Conservation (phyloP, 257 asterid species). For the Eustoma russellianum region DNA sequence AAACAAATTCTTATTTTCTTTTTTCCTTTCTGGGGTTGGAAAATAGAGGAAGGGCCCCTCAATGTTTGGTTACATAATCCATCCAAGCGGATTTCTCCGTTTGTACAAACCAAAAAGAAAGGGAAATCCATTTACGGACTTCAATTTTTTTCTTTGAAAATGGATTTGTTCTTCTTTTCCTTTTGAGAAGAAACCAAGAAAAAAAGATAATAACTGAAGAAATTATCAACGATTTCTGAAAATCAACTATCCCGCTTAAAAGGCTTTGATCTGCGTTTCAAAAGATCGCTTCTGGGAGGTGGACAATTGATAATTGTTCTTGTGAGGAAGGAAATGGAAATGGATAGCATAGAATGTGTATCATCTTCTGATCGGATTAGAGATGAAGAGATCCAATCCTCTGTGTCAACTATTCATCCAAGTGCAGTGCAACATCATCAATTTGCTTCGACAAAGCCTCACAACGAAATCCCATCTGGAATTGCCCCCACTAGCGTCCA, state of each 20-base stretch:
- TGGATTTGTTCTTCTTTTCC: conserved; percentile 24
- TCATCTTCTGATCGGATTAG: conserved; percentile 59
- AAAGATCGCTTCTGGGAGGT: background rate
- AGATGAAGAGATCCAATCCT: conserved; percentile 66
- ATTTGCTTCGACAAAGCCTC: conserved; percentile 39
- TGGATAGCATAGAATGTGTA: conserved; percentile 63
- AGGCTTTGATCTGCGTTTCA: background rate
- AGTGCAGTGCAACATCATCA: conserved; percentile 26
- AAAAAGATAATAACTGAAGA: conserved; percentile 19
- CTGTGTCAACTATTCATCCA: conserved; percentile 15
- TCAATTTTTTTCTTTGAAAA: conserved; percentile 13
- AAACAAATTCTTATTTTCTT: conserved; percentile 16
- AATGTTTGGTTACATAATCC: background rate
- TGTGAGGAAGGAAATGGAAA: conserved; percentile 37
- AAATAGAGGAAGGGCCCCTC: conserved; percentile 14
- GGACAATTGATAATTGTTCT: background rate
- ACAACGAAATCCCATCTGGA: conserved; percentile 32
- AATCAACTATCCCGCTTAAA: background rate
- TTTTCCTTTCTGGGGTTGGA: no score
- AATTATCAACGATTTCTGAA: background rate
- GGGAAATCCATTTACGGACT: background rate
- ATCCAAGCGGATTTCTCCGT: conserved; percentile 5
- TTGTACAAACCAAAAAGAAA: no score
- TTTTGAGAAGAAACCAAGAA: conserved; percentile 20
- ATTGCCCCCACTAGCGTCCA: conserved; percentile 64